A percentile compares a stretch with the other conserved stretches of the same genome.
Conservation (phyloP, 1,284 basidiomycete genomes). For the Trametes pubescens region DNA sequence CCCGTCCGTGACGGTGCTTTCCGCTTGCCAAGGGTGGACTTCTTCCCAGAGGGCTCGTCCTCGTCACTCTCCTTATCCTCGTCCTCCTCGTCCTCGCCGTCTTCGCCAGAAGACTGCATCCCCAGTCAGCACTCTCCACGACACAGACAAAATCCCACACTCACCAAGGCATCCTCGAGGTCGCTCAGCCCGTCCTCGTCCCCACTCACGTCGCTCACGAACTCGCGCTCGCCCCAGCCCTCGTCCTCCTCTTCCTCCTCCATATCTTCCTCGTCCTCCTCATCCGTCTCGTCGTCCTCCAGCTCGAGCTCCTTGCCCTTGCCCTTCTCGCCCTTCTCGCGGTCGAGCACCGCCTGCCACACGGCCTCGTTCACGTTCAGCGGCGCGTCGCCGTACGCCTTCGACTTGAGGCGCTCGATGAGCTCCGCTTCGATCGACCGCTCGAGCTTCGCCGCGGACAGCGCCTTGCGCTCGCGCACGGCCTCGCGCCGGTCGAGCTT, state of each 20-base stretch:
- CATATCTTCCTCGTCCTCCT: slow-evolving; percentile 63
- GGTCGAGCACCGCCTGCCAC: slow-evolving; percentile 91
- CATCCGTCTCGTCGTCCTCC: slow-evolving; percentile 60
- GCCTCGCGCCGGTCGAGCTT: slow-evolving; percentile 97
- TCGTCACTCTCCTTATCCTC: slow-evolving; percentile 43
- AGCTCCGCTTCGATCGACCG: slow-evolving; percentile 97
- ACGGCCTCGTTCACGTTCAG: slow-evolving; percentile 98
- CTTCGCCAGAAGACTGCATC: slow-evolving; percentile 34
- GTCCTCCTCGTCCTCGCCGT: slow-evolving; percentile 45
- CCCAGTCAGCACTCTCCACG: slow-evolving; percentile 22
- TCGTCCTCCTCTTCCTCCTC: slow-evolving; percentile 65
- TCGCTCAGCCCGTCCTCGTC: slow-evolving; percentile 74
- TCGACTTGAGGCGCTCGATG: slow-evolving; percentile 93
- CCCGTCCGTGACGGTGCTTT: slow-evolving; percentile 55
- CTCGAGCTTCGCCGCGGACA: slow-evolving; percentile 94
- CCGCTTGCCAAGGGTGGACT: slow-evolving; percentile 69
- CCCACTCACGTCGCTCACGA: slow-evolving; percentile 85
- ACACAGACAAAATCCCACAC: slow-evolving; percentile 32
- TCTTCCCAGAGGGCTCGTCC: slow-evolving; percentile 42
- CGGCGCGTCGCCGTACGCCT: slow-evolving; percentile 97
- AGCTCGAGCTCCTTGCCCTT: slow-evolving; percentile 54
- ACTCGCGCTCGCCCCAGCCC: slow-evolving; percentile 80
- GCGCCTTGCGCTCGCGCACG: slow-evolving; percentile 93
- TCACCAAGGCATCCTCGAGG: slow-evolving; percentile 72
- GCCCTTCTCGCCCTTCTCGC: slow-evolving; percentile 62